Evolutionary conservation across 1,284 basidiomycete genomes (phyloP).

Genomic region (Moniliella sp.): DNA sequence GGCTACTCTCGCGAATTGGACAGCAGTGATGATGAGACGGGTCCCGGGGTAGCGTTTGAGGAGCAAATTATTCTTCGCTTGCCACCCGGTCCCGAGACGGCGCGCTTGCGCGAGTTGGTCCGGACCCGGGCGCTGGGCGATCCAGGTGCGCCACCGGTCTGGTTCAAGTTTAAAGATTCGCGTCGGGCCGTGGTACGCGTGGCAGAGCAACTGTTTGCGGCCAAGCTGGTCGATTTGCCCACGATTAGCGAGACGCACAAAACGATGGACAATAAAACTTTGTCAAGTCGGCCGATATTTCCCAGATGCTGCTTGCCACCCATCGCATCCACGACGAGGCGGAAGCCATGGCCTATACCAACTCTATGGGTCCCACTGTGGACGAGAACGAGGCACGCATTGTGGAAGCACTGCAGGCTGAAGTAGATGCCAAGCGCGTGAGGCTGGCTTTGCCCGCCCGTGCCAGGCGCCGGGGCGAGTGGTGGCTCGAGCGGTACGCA

Average conservation of each 20-base stretch:
- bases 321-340: slow-evolving; percentile 34
- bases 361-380: slow-evolving; percentile 34
- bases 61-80: slow-evolving; percentile 88
- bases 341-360: slow-evolving; percentile 47
- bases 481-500: too few relatives aligned
- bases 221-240: slow-evolving; percentile 88
- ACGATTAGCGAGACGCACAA: slow-evolving; percentile 88
- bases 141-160: slow-evolving; percentile 44
- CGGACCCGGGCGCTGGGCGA: slow-evolving; percentile 50
- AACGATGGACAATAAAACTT: slow-evolving; percentile 75
- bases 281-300: slow-evolving; percentile 97
- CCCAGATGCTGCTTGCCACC: slow-evolving; percentile 39
- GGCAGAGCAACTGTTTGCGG: slow-evolving; percentile 55
- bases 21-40: slow-evolving; percentile 62
- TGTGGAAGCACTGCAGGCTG: background rate
- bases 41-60: slow-evolving; percentile 54
- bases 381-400: background rate
- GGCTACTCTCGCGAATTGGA: slow-evolving; percentile 65
- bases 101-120: slow-evolving; percentile 41
- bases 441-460: slow-evolving; percentile 14
- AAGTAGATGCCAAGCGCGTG: background rate
- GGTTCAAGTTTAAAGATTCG: slow-evolving; percentile 95
- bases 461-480: slow-evolving; percentile 33
- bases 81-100: slow-evolving; percentile 49
- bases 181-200: slow-evolving; percentile 74